These are phyloP conservation scores for Mesembryanthemum crystallinum DNA, from an alignment of 148 eudicot genomes.

Conservation along the genomic window DNA sequence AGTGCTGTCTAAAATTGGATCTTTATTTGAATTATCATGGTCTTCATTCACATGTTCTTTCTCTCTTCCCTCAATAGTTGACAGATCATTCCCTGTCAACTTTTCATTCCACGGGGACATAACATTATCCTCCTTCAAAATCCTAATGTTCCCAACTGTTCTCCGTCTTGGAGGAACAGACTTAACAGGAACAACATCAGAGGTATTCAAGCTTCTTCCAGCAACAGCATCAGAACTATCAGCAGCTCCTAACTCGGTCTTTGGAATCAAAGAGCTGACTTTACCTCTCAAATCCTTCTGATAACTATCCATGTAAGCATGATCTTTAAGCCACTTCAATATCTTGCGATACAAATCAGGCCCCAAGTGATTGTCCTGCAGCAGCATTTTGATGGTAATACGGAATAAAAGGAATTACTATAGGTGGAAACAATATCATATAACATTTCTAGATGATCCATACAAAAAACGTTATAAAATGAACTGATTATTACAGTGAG, in stretches of 20 bases:
- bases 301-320: constrained; percentile 46
- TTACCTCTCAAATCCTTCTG: constrained; percentile 50
- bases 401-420: constrained; percentile 13
- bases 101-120: constrained; percentile 35
- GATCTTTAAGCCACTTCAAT: constrained; percentile 60
- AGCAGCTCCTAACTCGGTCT: constrained; percentile 38
- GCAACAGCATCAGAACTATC: constrained; percentile 42
- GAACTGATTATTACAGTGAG: constrained; percentile 53
- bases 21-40: constrained; percentile 30
- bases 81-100: constrained; percentile 31
- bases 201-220: constrained; percentile 37
- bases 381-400: constrained; percentile 10
- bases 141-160: constrained; percentile 52
- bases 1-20: constrained; percentile 30
- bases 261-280: constrained; percentile 42
- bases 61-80: constrained; percentile 23
- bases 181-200: constrained; percentile 67
- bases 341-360: constrained; percentile 57
- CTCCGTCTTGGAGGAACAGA: constrained; percentile 73
- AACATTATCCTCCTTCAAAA: constrained; percentile 49
- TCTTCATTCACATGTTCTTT: constrained; percentile 32
- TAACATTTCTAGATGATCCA: constrained; percentile 14
- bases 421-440: not conserved
- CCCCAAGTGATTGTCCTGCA: constrained; percentile 57
- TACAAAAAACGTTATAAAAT: constrained; percentile 19